Base-by-base conservation (phyloP, 2,329 filamentous ascomycete species). In the Arthrobotrys entomopaga region DNA sequence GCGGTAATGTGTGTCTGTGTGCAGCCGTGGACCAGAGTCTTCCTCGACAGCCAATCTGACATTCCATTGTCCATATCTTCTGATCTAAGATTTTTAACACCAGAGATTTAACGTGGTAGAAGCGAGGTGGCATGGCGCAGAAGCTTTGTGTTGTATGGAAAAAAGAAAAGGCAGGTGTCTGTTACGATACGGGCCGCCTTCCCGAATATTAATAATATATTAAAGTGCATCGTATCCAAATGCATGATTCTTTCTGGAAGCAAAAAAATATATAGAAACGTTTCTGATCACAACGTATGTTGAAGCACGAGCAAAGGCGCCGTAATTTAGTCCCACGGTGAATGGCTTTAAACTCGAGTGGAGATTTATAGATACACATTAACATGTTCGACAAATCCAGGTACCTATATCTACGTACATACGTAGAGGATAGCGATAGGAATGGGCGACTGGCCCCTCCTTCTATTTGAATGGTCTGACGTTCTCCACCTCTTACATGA, bases 301-400 rank as follows among this genome's bases (percentile, higher is more conserved):
- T 40, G 24, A 29, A 53, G 29, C 29, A 34, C 29, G 34, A 48
- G 29, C 50, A 52, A 52, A 43, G 63, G 42, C 64, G 66, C 67
- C 34, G 59, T 60, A 58, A 71, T 65, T 73, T 73, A 65, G 63
- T 57, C 69, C 69, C 60, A 73, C 66, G 69, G 63, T 61, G 61
- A 73, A 65, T 54, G 16, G 40, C 48, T 22, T 34, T 52, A 70
- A n/a, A n/a, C n/a, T n/a, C n/a, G n/a, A n/a, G n/a, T n/a, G n/a
- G n/a, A n/a, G n/a, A n/a, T n/a, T n/a, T n/a, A n/a, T n/a, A n/a
- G n/a, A n/a, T n/a, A n/a, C n/a, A n/a, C n/a, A n/a, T n/a, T n/a
- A n/a, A n/a, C n/a, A n/a, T n/a, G n/a, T n/a, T n/a, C n/a, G n/a
- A n/a, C n/a, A n/a, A n/a, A n/a, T n/a, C n/a, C n/a, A n/a, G n/a